Conservation (phyloP, 345 rosid species). For the Syzygium aqueum region DNA sequence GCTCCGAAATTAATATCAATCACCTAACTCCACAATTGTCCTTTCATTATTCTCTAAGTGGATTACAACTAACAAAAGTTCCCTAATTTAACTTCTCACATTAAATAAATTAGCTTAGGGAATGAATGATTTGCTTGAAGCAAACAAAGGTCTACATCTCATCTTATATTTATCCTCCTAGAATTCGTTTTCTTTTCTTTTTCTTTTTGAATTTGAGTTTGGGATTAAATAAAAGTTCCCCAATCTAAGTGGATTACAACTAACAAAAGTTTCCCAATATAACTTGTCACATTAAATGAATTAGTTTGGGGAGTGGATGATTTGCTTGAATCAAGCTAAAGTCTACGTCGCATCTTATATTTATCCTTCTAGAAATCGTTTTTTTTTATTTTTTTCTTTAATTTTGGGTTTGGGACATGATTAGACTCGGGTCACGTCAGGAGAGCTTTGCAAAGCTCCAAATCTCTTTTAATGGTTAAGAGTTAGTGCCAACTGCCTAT, state of each 20-base stretch:
- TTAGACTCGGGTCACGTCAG: not conserved
- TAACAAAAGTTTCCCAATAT: not conserved
- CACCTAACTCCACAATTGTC: not conserved
- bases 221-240: not conserved
- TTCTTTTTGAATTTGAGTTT: not conserved
- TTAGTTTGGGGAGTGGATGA: slow-evolving; percentile 2
- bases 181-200: not conserved
- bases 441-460: not conserved
- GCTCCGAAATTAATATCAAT: not conserved
- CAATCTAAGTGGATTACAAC: too few species aligned
- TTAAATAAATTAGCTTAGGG: too few species aligned
- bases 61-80: slow-evolving; percentile 19
- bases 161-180: not conserved
- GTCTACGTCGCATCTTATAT: not conserved
- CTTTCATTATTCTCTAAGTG: slow-evolving; percentile 6
- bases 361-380: not conserved
- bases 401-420: not conserved
- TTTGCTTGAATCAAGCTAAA: slow-evolving; percentile 1
- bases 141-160: too few species aligned
- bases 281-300: not conserved
- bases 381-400: fast-evolving
- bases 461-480: not conserved
- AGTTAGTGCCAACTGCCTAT: not conserved
- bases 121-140: too few species aligned
- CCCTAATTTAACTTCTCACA: not conserved